These are phyloP conservation scores for Guadua angustifolia DNA, from an alignment of 176 grass and related monocot genomes.

Conservation along the genomic window DNA sequence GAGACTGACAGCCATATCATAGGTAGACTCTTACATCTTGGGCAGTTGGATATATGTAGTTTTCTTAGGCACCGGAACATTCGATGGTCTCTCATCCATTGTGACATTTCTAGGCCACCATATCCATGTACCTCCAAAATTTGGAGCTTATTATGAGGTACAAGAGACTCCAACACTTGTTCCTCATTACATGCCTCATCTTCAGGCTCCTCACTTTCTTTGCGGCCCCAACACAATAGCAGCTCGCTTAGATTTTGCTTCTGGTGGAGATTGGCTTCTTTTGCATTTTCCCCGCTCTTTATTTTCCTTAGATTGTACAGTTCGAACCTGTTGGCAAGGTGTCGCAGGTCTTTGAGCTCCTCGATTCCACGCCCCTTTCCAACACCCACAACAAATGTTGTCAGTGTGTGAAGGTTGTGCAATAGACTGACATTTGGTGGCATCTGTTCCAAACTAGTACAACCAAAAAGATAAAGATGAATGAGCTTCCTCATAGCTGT, in stretches of 20 bases:
- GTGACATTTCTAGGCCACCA: neutral
- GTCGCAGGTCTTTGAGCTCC: conserved; percentile 18
- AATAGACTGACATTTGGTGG: neutral
- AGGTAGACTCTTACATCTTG: conserved; percentile 2
- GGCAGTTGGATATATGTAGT: neutral
- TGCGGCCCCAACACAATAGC: neutral
- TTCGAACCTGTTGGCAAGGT: conserved; percentile 11
- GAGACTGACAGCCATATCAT: neutral
- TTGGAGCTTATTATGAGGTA: neutral
- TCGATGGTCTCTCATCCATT: conserved; percentile 16
- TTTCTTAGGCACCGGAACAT: neutral
- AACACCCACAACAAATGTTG: conserved; percentile 27
- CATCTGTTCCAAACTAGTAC: neutral
- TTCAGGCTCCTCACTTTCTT: fast-evolving
- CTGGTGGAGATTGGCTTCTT: conserved; percentile 6
- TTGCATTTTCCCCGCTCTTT: neutral
- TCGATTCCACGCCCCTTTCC: neutral
- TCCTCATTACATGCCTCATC: neutral
- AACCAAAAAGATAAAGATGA: neutral
- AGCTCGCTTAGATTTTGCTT: conserved; percentile 1
- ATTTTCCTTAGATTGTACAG: conserved; percentile 29
- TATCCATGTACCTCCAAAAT: neutral
- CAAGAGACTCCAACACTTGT: neutral
- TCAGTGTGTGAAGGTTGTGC: neutral
- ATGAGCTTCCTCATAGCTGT: neutral